Conservation (phyloP, 1,284 basidiomycete genomes). For the Cutaneotrichosporon sp. region DNA sequence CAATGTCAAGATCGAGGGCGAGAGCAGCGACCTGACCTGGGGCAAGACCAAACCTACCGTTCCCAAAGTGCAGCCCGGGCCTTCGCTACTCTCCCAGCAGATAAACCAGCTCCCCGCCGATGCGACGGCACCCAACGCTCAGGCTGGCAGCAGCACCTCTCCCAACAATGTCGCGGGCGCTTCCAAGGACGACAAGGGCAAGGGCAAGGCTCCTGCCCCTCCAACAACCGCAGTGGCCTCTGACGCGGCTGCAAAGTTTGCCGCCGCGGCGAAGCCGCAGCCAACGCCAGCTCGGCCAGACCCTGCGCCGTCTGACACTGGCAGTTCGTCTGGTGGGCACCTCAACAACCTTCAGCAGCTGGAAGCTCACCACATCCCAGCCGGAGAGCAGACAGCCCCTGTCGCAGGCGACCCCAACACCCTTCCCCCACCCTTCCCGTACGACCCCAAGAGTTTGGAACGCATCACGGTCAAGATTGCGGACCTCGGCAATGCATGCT, state of each 20-base stretch:
- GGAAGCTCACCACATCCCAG: conserved; percentile 39
- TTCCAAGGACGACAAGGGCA: conserved; percentile 8
- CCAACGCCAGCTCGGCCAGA: conserved; percentile 3
- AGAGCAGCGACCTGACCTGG: conserved; percentile 56
- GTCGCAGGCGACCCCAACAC: conserved; percentile 60
- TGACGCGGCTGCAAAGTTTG: conserved; percentile 7
- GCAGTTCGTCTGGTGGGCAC: conserved; percentile 21
- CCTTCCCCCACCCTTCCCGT: conserved; percentile 59
- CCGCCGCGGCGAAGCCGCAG: conserved; percentile 6
- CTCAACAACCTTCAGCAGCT: conserved; percentile 44
- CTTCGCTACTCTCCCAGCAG: conserved; percentile 79
- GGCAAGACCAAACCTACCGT: conserved; percentile 58
- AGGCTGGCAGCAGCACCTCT: not conserved
- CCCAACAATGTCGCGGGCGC: not conserved
- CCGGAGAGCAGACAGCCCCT: conserved; percentile 47
- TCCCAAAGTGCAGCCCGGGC: conserved; percentile 58
- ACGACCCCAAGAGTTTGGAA: conserved; percentile 65
- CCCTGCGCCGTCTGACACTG: not conserved
- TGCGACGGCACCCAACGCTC: not conserved
- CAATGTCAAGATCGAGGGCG: conserved; percentile 65
- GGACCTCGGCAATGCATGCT: conserved; percentile 82
- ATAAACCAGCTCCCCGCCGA: conserved; percentile 55
- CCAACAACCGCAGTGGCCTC: not conserved
- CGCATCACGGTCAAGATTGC: conserved; percentile 99
- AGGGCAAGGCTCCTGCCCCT: conserved; percentile 5